Base-by-base conservation (phyloP, 768 basidiomycete species). In the Tephrocybe sp. region DNA sequence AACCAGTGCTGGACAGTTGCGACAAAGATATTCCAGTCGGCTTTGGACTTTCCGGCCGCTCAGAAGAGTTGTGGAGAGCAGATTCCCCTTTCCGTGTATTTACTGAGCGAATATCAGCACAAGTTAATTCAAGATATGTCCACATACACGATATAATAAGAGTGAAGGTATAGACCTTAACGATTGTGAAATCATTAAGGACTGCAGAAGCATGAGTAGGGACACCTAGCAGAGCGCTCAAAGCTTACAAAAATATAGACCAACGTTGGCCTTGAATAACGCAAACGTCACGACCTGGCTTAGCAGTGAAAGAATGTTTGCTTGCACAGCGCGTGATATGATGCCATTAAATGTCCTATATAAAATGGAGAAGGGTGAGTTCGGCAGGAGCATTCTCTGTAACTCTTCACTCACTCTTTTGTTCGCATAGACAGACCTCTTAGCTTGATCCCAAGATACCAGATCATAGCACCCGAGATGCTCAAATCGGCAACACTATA, bases 141-240 rank as follows among this genome's bases (percentile, higher is more conserved):
- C 19, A 41, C 46, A 13, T 47, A 40, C 37, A 22, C 10, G 38
- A 47, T 3, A 47, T 15, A 23, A 47, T 41, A 18, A 47, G 46
- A 7, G 46, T 40, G 37, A 40, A 47, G 18, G 38, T 38, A n/a
- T 47, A 47, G 25, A 40, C 38, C 23, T 47, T 47, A 10, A 38
- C 45, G 36, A 27, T 24, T 8, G 36, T 47, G 15, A 47, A 38
- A 30, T 47, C 45, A 39, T 38, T 39, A 22, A 47, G 45, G 45
- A 47, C 45, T 47, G 36, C 5, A 39, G 16, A 18, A 42, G 23
- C 8, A 12, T 40, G 23, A 23, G 39, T n/a, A n/a, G n/a, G n/a
- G n/a, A n/a, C n/a, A n/a, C n/a, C n/a, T n/a, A n/a, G n/a, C n/a
- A n/a, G n/a, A 34, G 4, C 33, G 16, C 12, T 38, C 37, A 19